Percentiles rank a stretch among this genome's conserved stretches.
These are phyloP conservation scores for Heliamphora pulchella DNA, from an alignment of 179 eudicot genomes.

Conservation along the genomic window DNA sequence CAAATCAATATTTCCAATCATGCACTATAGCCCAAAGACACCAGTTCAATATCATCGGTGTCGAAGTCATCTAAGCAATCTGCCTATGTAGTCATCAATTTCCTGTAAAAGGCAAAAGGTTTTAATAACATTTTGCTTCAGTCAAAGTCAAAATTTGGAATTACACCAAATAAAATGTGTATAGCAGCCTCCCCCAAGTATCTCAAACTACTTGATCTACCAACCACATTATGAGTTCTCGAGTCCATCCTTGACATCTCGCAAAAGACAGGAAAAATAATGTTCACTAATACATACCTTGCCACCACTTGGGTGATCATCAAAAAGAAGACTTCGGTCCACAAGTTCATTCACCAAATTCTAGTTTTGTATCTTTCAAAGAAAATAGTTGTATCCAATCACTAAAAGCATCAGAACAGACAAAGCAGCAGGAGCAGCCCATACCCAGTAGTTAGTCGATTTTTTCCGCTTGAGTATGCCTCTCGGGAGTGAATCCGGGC, in stretches of 20 bases:
- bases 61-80: not conserved
- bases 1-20: not conserved
- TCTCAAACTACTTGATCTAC: constrained; percentile 16
- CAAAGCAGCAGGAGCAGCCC: constrained; percentile 49
- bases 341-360: not conserved
- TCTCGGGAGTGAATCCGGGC: constrained; percentile 51
- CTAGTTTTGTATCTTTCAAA: constrained; percentile 9
- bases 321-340: constrained; percentile 11
- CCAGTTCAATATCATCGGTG: not conserved
- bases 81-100: not conserved
- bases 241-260: not conserved
- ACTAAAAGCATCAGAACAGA: constrained; percentile 36
- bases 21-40: no score
- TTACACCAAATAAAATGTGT: constrained; percentile 8
- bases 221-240: not conserved
- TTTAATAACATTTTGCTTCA: not conserved
- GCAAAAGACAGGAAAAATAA: not conserved
- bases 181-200: not conserved
- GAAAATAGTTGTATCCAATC: constrained; percentile 35
- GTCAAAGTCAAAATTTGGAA: constrained; percentile 11
- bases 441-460: constrained; percentile 61
- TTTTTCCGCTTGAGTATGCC: constrained; percentile 69
- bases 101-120: constrained; percentile 7
- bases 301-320: constrained; percentile 8
- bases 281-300: constrained; percentile 6